Evolutionary conservation across 2,329 filamentous ascomycete species (phyloP).

Genomic region (Cercospora nicotianae): DNA sequence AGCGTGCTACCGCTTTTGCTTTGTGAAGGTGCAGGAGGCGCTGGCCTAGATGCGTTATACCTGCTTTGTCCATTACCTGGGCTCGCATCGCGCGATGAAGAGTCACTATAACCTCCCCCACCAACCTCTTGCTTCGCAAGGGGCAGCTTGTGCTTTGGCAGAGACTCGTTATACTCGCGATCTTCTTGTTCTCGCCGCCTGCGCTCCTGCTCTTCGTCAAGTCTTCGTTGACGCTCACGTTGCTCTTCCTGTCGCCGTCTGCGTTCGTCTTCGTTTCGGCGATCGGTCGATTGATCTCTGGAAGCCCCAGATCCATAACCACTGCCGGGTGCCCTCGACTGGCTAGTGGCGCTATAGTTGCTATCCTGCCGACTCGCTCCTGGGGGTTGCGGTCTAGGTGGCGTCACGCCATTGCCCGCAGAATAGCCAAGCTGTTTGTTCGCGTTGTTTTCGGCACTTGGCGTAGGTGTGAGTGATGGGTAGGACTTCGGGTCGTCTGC

Average conservation of each 20-base stretch:
- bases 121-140: slow-evolving; percentile 89
- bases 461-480: slow-evolving; percentile 66
- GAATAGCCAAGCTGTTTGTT: slow-evolving; percentile 54
- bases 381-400: slow-evolving; percentile 50
- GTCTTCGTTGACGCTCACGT: slow-evolving; percentile 39
- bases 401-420: slow-evolving; percentile 49
- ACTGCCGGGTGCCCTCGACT: slow-evolving; percentile 23
- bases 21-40: slow-evolving; percentile 55
- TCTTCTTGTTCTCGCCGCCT: slow-evolving; percentile 66
- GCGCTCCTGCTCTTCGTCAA: slow-evolving; percentile 49
- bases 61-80: slow-evolving; percentile 56
- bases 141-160: slow-evolving; percentile 78
- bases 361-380: slow-evolving; percentile 49
- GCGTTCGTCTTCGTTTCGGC: slow-evolving; percentile 43
- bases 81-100: slow-evolving; percentile 43
- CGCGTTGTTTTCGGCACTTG: slow-evolving; percentile 51
- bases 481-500: slow-evolving; percentile 70
- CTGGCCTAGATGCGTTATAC: slow-evolving; percentile 82
- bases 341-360: slow-evolving; percentile 40
- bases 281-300: slow-evolving; percentile 32
- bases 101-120: slow-evolving; percentile 60
- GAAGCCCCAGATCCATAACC: slow-evolving; percentile 23
- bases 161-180: slow-evolving; percentile 77
- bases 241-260: slow-evolving; percentile 44
- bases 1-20: slow-evolving; percentile 32